Base-by-base conservation (phyloP, 179 eudicot genomes). In the Nepenthes alata region DNA sequence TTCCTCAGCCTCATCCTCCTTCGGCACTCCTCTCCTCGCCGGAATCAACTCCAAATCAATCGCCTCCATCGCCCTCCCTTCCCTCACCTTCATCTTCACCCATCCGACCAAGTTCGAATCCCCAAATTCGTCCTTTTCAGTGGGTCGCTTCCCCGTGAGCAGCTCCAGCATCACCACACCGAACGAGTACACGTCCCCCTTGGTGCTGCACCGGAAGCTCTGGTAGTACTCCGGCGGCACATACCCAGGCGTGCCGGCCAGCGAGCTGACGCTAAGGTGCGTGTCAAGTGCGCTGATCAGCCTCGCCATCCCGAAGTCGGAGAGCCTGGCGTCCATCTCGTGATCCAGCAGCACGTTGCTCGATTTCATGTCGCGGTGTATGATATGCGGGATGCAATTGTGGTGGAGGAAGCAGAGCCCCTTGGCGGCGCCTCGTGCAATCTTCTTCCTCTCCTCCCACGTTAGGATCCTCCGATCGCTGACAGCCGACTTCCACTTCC, bases 181-280 rank as follows among this genome's bases (percentile, higher is more conserved):
- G 1, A 89, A 83, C 2, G 95, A 87, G 66, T 93, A 93, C 5
- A 93, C 99, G 44, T 93, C 99, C 0, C 99, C 99, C 69, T 85
- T 93, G 15, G 97, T 81, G 2, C 97, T 89, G 86, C 99, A 93
- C 37, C 99, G 58, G 64, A 93, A 93, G 74, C 99, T 93, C 65
- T 93, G 99, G 63, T 93, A 93, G 75, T 89, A 93, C 83, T 93
- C 99, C 0, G 99, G 99, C 2, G 99, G 99, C 2, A 93, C 99
- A 38, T 93, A 93, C 6, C 99, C 99, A 2, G 99, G 98, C 4
- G 99, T 93, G 2, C 99, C 99, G 0, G 99, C 99, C 6, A 93
- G 74, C 11, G 99, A 85, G 75, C 99, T 93, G 39, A 93, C 99
- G 54, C 99, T 93, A 5, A 93, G 71, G 68, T 93, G 99, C 34